Conservation (phyloP, 2,329 filamentous ascomycete genomes). For the Fusarium citri region DNA sequence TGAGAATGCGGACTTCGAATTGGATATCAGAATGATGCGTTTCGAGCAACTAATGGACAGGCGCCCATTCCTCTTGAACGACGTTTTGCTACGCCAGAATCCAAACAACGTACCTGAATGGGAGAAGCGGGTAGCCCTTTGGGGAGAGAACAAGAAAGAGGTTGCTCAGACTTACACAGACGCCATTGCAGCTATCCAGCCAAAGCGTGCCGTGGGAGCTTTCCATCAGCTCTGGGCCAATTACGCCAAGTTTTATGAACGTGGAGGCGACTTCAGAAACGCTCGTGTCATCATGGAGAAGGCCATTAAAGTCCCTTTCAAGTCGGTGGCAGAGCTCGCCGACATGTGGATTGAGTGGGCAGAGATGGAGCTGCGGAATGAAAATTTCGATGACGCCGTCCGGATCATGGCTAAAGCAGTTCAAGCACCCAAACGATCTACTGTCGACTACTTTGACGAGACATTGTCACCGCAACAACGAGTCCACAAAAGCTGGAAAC, state of each 20-base stretch:
- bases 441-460: constrained; percentile 99
- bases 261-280: constrained; percentile 83
- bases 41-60: constrained; percentile 99
- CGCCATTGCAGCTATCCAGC: constrained; percentile 91
- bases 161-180: constrained; percentile 95
- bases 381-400: constrained; percentile 95
- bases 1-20: constrained; percentile 88
- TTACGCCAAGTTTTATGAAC: constrained; percentile 97
- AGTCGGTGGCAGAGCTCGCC: constrained; percentile 94
- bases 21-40: constrained; percentile 96
- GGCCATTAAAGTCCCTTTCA: constrained; percentile 97
- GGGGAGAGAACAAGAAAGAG: constrained; percentile 92
- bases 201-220: constrained; percentile 92
- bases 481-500: constrained; percentile 98
- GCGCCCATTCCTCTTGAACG: constrained; percentile 93
- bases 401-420: constrained; percentile 97
- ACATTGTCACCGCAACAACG: constrained; percentile 92
- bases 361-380: constrained; percentile 94
- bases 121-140: constrained; percentile 95
- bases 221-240: constrained; percentile 97
- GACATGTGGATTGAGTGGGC: constrained; percentile 99
- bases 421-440: constrained; percentile 96
- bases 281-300: constrained; percentile 97
- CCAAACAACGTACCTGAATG: constrained; percentile 96
- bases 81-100: constrained; percentile 94